phyloP scores from a whole-genome alignment of 495 filamentous ascomycete genomes.

The Lasiosphaeria miniovina region DNA sequence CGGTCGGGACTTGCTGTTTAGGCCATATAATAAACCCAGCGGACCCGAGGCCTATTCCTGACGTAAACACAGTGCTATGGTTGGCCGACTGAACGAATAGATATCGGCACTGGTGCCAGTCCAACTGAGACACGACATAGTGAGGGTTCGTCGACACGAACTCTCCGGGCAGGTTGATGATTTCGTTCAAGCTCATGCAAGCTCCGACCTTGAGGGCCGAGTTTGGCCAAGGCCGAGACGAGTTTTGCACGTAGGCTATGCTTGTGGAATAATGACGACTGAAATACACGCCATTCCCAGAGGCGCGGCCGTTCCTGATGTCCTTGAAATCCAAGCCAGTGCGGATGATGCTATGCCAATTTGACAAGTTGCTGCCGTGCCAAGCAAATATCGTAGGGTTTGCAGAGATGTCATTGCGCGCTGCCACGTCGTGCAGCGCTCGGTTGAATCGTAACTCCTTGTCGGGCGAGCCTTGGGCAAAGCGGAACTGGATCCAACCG shows the following conservation, averaged over 20 bases:
- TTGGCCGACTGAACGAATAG: conserved; percentile 60
- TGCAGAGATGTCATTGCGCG: conserved; percentile 31
- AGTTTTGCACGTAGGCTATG: conserved; percentile 43
- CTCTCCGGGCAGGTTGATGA: conserved; percentile 69
- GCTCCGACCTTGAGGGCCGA: conserved; percentile 56
- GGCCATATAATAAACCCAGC: no score
- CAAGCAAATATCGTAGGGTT: conserved; percentile 78
- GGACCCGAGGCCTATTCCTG: neutral
- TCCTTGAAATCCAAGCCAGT: conserved; percentile 73
- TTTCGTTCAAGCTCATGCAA: conserved; percentile 81
- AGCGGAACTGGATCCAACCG: conserved; percentile 76
- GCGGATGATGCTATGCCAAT: conserved; percentile 91
- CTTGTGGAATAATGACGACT: conserved; percentile 57
- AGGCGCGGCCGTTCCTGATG: conserved; percentile 61
- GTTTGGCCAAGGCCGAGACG: conserved; percentile 53
- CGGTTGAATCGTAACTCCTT: conserved; percentile 80
- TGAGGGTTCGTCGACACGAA: conserved; percentile 56
- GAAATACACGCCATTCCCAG: conserved; percentile 81
- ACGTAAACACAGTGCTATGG: neutral
- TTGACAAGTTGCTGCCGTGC: conserved; percentile 72
- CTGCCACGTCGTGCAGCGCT: conserved; percentile 52
- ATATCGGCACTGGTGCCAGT: conserved; percentile 93
- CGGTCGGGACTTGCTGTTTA: conserved; percentile 9
- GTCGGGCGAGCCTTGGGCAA: conserved; percentile 86
- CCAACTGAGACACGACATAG: conserved; percentile 70